Evolutionary conservation across 73 alveolate genomes (phyloP), one percentile per base, ranked within the genome.

Genomic region (Symbiodinium pilosum): DNA sequence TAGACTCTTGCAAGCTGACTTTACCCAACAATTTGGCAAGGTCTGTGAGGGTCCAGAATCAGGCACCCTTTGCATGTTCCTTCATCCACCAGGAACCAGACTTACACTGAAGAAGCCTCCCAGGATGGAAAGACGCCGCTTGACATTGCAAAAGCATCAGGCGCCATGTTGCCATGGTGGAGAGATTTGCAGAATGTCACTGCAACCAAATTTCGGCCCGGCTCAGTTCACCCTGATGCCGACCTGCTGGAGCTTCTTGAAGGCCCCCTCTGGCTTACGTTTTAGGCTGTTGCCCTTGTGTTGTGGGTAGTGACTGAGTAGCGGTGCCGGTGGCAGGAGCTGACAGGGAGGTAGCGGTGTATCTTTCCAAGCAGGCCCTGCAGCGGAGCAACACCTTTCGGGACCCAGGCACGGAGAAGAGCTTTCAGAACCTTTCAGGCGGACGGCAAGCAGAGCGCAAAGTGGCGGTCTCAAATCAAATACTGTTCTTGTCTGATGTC

Each of bases 121-220:
- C 32, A 73, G 85, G 97, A 91, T 32, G 97, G 97, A 30, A 91
- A 71, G 77, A 91, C 89, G 2, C 97, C 97, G 41, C 40, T 91
- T 21, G 97, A 91, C 42, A 40, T 91, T 39, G 97, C 97, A 41
- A 87, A 87, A 51, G 73, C 7, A 12, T 26, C 32, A 32, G 73
- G 41, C 21, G 91, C 64, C 18, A n/a, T n/a, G n/a, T n/a, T n/a
- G n/a, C n/a, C n/a, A n/a, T n/a, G n/a, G 16, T 18, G 1, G 44
- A 36, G 16, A 38, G 32, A 43, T 21, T 36, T 43, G 64, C 21
- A 38, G 81, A 28, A 30, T 30, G 39, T n/a, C 73, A 43, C 1
- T 40, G 91, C 42, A 41, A 20, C 3, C 12, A 41, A 8, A 18
- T 83, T n/a, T n/a, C n/a, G n/a, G n/a, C 64, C 43, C 21, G 68